These are phyloP conservation scores for Symbiodinium natans DNA, from an alignment of 73 alveolate species.

Conservation along the genomic window DNA sequence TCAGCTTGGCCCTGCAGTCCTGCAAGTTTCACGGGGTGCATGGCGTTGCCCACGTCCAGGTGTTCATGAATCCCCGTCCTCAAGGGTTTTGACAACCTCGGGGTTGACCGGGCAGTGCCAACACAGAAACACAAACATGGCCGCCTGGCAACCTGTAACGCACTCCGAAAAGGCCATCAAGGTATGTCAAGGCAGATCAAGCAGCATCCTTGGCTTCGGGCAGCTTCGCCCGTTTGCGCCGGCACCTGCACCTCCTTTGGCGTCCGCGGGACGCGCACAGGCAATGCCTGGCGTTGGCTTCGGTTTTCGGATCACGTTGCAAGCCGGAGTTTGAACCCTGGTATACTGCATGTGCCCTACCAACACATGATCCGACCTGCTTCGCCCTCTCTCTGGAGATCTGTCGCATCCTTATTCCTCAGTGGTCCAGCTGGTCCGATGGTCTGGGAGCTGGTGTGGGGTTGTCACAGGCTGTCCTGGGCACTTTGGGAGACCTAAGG, in stretches of 20 bases:
- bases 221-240: not conserved
- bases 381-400: constrained; percentile 39
- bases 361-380: not conserved
- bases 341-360: too few relatives aligned
- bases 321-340: too few relatives aligned
- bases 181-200: not conserved
- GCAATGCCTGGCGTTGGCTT: not conserved
- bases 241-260: not conserved
- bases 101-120: not conserved
- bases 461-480: not conserved
- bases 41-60: not conserved
- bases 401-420: constrained; percentile 84
- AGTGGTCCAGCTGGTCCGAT: not conserved
- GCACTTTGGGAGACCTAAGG: not conserved
- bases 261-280: not conserved
- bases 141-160: not conserved
- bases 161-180: not conserved
- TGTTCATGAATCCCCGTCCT: not conserved
- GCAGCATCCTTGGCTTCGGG: not conserved
- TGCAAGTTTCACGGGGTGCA: not conserved
- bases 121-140: not conserved
- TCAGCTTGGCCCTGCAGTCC: constrained; percentile 36
- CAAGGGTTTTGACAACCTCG: constrained; percentile 29
- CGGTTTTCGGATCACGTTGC: too few relatives aligned
- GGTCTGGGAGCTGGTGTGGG: not conserved